Conservation (phyloP, 495 filamentous ascomycete genomes). For the Trypethelium eluteriae region DNA sequence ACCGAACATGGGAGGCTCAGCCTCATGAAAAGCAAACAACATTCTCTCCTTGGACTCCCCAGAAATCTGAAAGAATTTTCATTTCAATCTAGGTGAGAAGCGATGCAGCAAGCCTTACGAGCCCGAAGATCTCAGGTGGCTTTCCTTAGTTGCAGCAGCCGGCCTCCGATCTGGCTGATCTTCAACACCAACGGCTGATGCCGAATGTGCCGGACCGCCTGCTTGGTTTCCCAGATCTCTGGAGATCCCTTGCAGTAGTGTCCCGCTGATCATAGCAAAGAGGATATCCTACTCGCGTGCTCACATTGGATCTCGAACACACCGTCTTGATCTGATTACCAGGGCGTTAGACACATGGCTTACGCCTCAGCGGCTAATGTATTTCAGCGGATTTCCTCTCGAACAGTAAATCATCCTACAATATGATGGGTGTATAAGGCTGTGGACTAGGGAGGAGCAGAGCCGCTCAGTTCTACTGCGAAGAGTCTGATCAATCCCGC, state of each 20-base stretch:
- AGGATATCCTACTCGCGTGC: not conserved
- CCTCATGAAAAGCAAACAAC: no score
- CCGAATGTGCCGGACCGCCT: conserved; percentile 2
- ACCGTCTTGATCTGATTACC: not conserved
- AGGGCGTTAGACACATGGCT: not conserved
- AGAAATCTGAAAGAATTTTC: not conserved
- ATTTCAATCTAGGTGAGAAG: not conserved
- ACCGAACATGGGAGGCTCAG: no score
- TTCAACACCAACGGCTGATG: conserved; percentile 10
- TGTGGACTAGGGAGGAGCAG: not conserved
- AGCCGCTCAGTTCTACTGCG: no score
- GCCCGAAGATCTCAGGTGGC: conserved; percentile 8
- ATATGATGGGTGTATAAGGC: not conserved
- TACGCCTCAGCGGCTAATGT: not conserved
- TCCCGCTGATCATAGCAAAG: not conserved
- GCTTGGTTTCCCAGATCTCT: conserved; percentile 6
- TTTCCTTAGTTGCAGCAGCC: conserved; percentile 7
- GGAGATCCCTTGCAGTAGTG: conserved; percentile 12
- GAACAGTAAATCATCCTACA: not conserved
- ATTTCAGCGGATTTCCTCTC: not conserved
- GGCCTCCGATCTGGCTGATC: not conserved
- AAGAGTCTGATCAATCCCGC: no score
- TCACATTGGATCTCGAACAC: not conserved
- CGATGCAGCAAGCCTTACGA: not conserved
- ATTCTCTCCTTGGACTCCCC: not conserved